A percentile compares a stretch with the other conserved stretches of the same genome.
phyloP scores from a whole-genome alignment of 176 grass and related monocot species.

The sorghum (Sorghum bicolor) region Sorghum_bicolor_NCBIv3 NC_012874.2:3104001-3104500 shows the following conservation, averaged over 20 bases:
- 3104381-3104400: slow-evolving; percentile 33
- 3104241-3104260: slow-evolving; percentile 33
- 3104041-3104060: slow-evolving; percentile 61
- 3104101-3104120: slow-evolving; percentile 45
- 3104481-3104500: slow-evolving; percentile 48
- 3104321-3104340: slow-evolving; percentile 55
- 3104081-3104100: slow-evolving; percentile 70
- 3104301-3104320: slow-evolving; percentile 49
- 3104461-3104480: slow-evolving; percentile 14
- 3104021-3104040: background rate
- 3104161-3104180: background rate
- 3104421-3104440: slow-evolving; percentile 54
- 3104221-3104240: background rate
- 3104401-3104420: slow-evolving; percentile 49
- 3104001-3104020: slow-evolving; percentile 25
- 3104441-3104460: slow-evolving; percentile 54
- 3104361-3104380: background rate
- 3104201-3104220: slow-evolving; percentile 41
- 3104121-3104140: slow-evolving; percentile 30
- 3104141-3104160: slow-evolving; percentile 35
- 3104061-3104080: slow-evolving; percentile 77
- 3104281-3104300: slow-evolving; percentile 47
- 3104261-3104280: slow-evolving; percentile 59
- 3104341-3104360: slow-evolving; percentile 39
- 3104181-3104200: slow-evolving; percentile 32